A percentile compares a stretch with the other conserved stretches of the same genome.
Evolutionary conservation across 306 rosid species (phyloP).

Genomic region (Quercus alba): DNA sequence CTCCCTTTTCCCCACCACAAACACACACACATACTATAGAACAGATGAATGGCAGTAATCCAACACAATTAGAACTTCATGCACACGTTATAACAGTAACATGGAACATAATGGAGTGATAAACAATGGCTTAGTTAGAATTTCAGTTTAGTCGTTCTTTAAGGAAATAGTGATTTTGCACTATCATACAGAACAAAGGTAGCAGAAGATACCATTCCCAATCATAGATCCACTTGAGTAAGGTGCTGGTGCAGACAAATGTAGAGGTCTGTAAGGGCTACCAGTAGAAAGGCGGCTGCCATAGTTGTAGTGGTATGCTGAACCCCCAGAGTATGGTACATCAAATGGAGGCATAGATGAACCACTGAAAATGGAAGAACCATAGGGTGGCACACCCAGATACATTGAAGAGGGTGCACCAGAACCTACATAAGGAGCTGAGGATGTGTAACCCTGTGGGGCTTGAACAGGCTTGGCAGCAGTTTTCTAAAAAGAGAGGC

Average conservation of each 20-base stretch:
- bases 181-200: not conserved
- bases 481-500: constrained; percentile 54
- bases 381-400: constrained; percentile 89
- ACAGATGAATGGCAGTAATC: not conserved
- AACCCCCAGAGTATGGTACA: constrained; percentile 87
- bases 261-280: constrained; percentile 89
- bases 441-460: constrained; percentile 70
- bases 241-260: constrained; percentile 81
- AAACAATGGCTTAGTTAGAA: not conserved
- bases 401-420: constrained; percentile 89
- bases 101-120: not conserved
- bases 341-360: constrained; percentile 90
- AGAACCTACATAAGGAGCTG: constrained; percentile 76
- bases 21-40: not conserved
- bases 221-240: constrained; percentile 87
- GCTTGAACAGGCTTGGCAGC: constrained; percentile 81
- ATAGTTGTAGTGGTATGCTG: constrained; percentile 92
- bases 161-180: not conserved
- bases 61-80: not conserved
- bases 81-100: not conserved
- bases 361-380: constrained; percentile 87
- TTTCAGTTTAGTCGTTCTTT: not conserved
- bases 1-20: not conserved
- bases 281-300: constrained; percentile 75
- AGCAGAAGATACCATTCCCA: constrained; percentile 59